Conservation (phyloP, 1,139 yeast genomes). For the Candida frijolesensis region DNA sequence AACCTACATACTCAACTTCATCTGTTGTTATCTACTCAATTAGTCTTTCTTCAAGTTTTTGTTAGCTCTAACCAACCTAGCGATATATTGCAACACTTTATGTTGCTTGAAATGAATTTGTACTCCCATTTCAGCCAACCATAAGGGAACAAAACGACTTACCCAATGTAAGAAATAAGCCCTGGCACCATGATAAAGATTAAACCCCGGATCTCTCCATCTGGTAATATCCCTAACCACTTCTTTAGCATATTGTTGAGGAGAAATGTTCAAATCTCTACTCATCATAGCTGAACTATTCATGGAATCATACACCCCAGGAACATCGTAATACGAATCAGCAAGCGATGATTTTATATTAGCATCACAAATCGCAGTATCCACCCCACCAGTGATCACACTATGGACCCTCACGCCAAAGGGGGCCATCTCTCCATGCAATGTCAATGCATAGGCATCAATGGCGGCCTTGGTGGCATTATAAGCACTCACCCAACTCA, state of each 20-base stretch:
- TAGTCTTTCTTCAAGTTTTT: not conserved
- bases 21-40: not conserved
- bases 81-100: conserved; percentile 21
- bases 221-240: conserved; percentile 26
- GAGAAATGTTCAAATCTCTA: conserved; percentile 25
- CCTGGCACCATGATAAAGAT: conserved; percentile 30
- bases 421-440: conserved; percentile 61
- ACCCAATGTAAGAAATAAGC: conserved; percentile 26
- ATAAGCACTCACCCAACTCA: conserved; percentile 37
- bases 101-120: conserved; percentile 33
- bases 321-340: conserved; percentile 30
- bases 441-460: conserved; percentile 64
- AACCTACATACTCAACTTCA: not conserved
- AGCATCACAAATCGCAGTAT: conserved; percentile 34
- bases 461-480: conserved; percentile 63
- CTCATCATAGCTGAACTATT: conserved; percentile 29
- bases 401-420: conserved; percentile 40
- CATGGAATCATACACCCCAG: conserved; percentile 31
- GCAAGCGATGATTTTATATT: conserved; percentile 13
- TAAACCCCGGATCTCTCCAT: conserved; percentile 29
- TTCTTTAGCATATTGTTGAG: conserved; percentile 33
- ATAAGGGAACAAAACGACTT: conserved; percentile 31
- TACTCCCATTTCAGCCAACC: conserved; percentile 29
- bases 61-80: conserved; percentile 8
- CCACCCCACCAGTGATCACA: conserved; percentile 44